phyloP scores from a whole-genome alignment of 805 yeast genomes.

The Kuraishia piskuri region DNA sequence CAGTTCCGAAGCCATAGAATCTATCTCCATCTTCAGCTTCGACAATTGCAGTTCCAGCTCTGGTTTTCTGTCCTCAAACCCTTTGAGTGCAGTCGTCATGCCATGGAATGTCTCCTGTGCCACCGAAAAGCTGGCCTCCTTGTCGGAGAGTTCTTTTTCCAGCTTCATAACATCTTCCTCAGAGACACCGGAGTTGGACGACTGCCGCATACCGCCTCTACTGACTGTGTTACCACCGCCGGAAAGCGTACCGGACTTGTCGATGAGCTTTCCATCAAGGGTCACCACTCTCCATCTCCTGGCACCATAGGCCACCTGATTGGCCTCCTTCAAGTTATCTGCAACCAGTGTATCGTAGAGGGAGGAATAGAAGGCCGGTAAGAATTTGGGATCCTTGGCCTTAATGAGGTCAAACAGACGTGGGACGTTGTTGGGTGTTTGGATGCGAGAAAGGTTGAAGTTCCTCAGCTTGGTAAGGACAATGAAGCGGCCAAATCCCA shows the following conservation, averaged over 20 bases:
- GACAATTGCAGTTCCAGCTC: slow-evolving; percentile 55
- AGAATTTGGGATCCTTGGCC: slow-evolving; percentile 58
- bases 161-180: slow-evolving; percentile 49
- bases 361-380: slow-evolving; percentile 85
- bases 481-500: slow-evolving; percentile 88
- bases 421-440: slow-evolving; percentile 70
- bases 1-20: slow-evolving; percentile 46
- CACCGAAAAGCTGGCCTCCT: slow-evolving; percentile 44
- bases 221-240: slow-evolving; percentile 82
- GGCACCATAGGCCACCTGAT: slow-evolving; percentile 76
- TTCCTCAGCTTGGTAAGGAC: slow-evolving; percentile 65
- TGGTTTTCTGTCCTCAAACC: slow-evolving; percentile 59
- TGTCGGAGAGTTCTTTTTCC: slow-evolving; percentile 38
- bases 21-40: slow-evolving; percentile 54
- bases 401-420: slow-evolving; percentile 77
- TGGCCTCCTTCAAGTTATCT: slow-evolving; percentile 67
- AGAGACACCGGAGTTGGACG: slow-evolving; percentile 25
- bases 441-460: slow-evolving; percentile 47
- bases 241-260: slow-evolving; percentile 88
- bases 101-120: slow-evolving; percentile 43
- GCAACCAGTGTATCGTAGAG: slow-evolving; percentile 87
- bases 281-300: slow-evolving; percentile 85
- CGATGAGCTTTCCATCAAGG: slow-evolving; percentile 84
- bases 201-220: slow-evolving; percentile 66
- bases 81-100: slow-evolving; percentile 52